Conservation (phyloP, 768 basidiomycete genomes). For the Steccherinum ochraceum region DNA sequence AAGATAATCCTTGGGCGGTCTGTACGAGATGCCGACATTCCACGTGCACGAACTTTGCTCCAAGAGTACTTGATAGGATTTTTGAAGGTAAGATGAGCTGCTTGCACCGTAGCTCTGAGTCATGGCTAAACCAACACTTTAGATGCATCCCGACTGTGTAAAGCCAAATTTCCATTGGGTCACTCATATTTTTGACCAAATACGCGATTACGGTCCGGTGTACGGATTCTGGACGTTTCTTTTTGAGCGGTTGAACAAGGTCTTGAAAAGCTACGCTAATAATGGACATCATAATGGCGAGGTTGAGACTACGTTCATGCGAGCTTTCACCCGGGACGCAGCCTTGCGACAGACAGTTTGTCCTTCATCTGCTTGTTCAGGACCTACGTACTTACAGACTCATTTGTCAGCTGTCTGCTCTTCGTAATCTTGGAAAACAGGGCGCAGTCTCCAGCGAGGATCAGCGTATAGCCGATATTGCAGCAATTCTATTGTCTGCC, state of each 20-base stretch:
- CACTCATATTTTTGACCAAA: constrained; percentile 16
- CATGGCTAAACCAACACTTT: too few species aligned
- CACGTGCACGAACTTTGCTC: constrained; percentile 2
- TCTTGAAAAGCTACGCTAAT: constrained; percentile 20
- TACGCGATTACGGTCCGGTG: constrained; percentile 22
- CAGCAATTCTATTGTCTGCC: neutral
- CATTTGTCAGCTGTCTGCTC: neutral
- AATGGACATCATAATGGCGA: constrained; percentile 23
- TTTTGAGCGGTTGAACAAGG: constrained; percentile 25
- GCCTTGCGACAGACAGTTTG: constrained; percentile 12
- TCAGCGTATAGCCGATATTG: neutral
- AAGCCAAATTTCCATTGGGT: constrained; percentile 21
- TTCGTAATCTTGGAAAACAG: neutral
- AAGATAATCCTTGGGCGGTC: constrained; percentile 16
- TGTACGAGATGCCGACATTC: constrained; percentile 4
- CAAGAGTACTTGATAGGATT: constrained; percentile 7
- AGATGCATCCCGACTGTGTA: constrained; percentile 15
- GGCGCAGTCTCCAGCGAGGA: neutral
- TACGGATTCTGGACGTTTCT: constrained; percentile 27
- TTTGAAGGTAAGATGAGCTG: constrained; percentile 8
- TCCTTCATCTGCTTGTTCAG: neutral
- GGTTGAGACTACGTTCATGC: constrained; percentile 23
- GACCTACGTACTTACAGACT: too few species aligned
- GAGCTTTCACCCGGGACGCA: constrained; percentile 14
- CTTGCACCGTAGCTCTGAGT: too few species aligned